These are phyloP conservation scores for Globisporangium solare DNA, from an alignment of 352 stramenopile genomes.

Conservation along the genomic window DNA sequence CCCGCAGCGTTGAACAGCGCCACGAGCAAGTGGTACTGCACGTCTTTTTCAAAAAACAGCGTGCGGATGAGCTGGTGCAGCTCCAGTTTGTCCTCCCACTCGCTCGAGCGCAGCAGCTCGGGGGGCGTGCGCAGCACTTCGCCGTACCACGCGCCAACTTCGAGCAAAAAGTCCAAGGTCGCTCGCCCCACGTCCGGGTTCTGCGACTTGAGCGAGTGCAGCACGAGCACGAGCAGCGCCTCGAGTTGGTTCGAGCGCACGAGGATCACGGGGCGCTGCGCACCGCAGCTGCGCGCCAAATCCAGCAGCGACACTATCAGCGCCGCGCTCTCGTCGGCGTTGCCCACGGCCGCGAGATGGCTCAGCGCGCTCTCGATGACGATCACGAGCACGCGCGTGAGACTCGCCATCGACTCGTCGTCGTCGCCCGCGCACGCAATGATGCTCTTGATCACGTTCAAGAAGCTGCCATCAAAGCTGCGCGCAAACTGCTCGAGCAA, in stretches of 20 bases:
- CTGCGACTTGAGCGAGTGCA: constrained; percentile 62
- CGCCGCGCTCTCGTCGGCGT: constrained; percentile 45
- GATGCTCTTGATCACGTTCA: constrained; percentile 69
- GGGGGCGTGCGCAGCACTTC: constrained; percentile 61
- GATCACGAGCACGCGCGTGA: constrained; percentile 67
- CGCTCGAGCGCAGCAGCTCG: constrained; percentile 35
- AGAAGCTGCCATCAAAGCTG: constrained; percentile 53
- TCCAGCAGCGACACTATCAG: constrained; percentile 55
- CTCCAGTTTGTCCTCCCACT: constrained; percentile 49
- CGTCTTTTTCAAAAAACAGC: constrained; percentile 77
- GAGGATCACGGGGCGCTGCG: constrained; percentile 52
- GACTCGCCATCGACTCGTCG: constrained; percentile 41
- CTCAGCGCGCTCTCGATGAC: constrained; percentile 45
- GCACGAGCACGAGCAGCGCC: constrained; percentile 40
- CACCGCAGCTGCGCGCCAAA: constrained; percentile 50
- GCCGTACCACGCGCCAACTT: constrained; percentile 65
- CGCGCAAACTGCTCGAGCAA: constrained; percentile 60
- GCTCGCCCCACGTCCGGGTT: constrained; percentile 55
- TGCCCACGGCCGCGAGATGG: constrained; percentile 44
- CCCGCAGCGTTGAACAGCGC: constrained; percentile 63
- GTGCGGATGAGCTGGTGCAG: constrained; percentile 61
- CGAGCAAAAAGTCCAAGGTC: constrained; percentile 56
- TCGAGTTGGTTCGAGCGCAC: constrained; percentile 70
- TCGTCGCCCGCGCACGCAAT: constrained; percentile 60
- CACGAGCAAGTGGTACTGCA: constrained; percentile 66